These are phyloP conservation scores for Tetrapisispora iriomotensis DNA, from an alignment of 805 yeast genomes.

Conservation along the genomic window DNA sequence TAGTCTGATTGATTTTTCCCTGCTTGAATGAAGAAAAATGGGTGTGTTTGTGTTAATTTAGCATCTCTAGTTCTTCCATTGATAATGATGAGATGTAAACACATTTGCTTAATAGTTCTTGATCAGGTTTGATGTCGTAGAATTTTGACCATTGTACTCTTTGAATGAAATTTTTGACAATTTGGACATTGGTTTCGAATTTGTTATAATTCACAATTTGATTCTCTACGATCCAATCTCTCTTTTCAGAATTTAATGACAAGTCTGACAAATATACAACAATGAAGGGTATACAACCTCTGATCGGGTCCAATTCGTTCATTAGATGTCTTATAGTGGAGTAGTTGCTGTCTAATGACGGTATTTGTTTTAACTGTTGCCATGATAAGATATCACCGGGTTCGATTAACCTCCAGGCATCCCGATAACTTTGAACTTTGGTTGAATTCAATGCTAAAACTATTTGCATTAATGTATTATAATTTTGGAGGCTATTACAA, in stretches of 20 bases:
- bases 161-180: slow-evolving; percentile 67
- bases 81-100: slow-evolving; percentile 66
- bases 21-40: background rate
- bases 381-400: slow-evolving; percentile 63
- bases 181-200: slow-evolving; percentile 63
- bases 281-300: slow-evolving; percentile 84
- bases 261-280: slow-evolving; percentile 80
- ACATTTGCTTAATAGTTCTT: slow-evolving; percentile 71
- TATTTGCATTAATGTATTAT: slow-evolving; percentile 79
- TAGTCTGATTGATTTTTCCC: background rate
- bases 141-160: slow-evolving; percentile 77
- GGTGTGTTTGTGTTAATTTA: background rate
- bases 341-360: slow-evolving; percentile 71
- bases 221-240: slow-evolving; percentile 25
- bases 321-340: slow-evolving; percentile 42
- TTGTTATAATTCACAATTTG: slow-evolving; percentile 65
- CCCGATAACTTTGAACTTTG: slow-evolving; percentile 45
- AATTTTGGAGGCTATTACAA: slow-evolving; percentile 66
- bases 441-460: slow-evolving; percentile 68
- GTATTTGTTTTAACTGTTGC: slow-evolving; percentile 56
- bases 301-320: slow-evolving; percentile 47
- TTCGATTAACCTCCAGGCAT: slow-evolving; percentile 66
- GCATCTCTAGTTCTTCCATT: slow-evolving; percentile 42
- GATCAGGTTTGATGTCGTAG: slow-evolving; percentile 46
- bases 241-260: slow-evolving; percentile 48